Conservation (phyloP, 768 basidiomycete species). For the Lanmaoa pseudosensibilis region DNA sequence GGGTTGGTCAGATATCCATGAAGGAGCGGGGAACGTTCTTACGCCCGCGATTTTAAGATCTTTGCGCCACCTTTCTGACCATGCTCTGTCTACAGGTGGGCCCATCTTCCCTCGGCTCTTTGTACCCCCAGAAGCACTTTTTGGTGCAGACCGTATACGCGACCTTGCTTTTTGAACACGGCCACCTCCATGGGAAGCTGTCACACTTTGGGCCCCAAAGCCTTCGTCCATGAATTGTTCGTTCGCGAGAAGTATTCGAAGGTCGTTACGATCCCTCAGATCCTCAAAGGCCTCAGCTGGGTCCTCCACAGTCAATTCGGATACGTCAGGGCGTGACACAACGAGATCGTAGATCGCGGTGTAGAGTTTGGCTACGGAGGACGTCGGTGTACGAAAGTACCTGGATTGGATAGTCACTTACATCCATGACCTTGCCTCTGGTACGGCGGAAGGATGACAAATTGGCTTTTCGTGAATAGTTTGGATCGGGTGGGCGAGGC, state of each 20-base stretch:
- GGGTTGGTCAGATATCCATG: conserved; percentile 1
- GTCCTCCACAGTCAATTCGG: conserved; percentile 97
- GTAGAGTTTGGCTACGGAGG: conserved; percentile 75
- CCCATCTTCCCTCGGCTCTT: conserved; percentile 59
- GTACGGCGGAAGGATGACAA: conserved; percentile 88
- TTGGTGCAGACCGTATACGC: conserved; percentile 32
- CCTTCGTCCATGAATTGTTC: conserved; percentile 70
- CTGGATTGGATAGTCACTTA: conserved; percentile 39
- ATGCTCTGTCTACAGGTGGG: conserved; percentile 72
- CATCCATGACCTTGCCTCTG: conserved; percentile 90
- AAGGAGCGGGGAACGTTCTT: conserved; percentile 20
- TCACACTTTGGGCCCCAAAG: conserved; percentile 43
- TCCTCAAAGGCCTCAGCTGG: conserved; percentile 98
- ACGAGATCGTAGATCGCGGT: conserved; percentile 79
- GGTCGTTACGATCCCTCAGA: conserved; percentile 88
- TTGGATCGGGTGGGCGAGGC: neutral
- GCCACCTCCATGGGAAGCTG: conserved; percentile 50
- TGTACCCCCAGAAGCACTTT: conserved; percentile 23
- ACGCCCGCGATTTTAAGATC: conserved; percentile 91
- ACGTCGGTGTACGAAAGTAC: neutral
- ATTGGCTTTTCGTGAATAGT: conserved; percentile 63
- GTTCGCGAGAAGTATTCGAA: conserved; percentile 69
- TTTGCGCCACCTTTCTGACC: conserved; percentile 78
- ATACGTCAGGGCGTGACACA: conserved; percentile 60
- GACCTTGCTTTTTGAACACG: conserved; percentile 39